Base-by-base conservation (phyloP, 352 stramenopile genomes). In the Pythium dissotocum region DNA sequence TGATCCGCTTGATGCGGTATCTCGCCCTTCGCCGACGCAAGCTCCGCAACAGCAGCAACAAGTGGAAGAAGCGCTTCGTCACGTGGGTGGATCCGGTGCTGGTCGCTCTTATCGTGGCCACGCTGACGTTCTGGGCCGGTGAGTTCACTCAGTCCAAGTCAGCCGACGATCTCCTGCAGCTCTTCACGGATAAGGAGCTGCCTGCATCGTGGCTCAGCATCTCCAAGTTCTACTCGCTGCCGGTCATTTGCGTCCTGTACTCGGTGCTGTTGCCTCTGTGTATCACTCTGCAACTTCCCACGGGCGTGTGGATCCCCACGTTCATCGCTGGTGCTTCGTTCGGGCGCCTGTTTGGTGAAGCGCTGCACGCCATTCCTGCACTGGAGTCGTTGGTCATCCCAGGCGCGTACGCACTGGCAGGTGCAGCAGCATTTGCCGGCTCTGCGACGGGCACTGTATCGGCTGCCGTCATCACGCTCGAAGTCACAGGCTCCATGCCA, bases 271-370 rank as follows among this genome's bases (percentile, higher is more conserved):
- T 96, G 1, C 87, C 88, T 53, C 67, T 96, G 32, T 94, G 85
- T 52, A 94, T 95, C 60, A 94, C 86, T 7, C 74, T 97, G 1
- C 77, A 80, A 12, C 75, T 97, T 13, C 89, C 90, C 8, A 93
- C 85, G 4, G 89, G 90, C 32, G 87, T 96, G 54, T 94, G 87
- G 79, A 65, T 96, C 6, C 90, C 90, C 18, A 90, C 85, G 4
- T 96, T 97, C 55, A 89, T 93, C n/a, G 79, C 85, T 4, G 90
- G 90, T 24, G 90, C 87, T 48, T 78, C 85, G 8, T 88, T 95
- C 32, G 90, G 90, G 9, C 78, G 90, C 1, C 70, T 95, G 26
- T 93, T 90, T 63, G 90, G 88, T 51, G 88, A 96, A 68, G 60
- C 76, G 0, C 38, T 94, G 9, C 21, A 48, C 10, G 42, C 24